Conservation (phyloP, 2,329 filamentous ascomycete genomes). For the Colletotrichum sp. region DNA sequence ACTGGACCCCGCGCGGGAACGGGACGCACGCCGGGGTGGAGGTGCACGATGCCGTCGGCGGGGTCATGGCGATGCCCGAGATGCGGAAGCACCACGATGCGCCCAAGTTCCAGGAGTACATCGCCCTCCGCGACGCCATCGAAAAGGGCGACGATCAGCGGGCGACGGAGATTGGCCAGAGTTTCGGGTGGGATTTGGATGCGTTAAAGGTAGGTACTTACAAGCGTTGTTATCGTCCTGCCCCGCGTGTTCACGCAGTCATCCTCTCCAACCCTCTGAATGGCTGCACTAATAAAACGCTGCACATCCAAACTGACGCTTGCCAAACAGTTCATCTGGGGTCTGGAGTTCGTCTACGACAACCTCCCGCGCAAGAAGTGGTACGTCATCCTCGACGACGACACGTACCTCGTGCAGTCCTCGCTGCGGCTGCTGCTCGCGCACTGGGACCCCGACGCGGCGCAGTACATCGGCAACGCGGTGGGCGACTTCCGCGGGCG, state of each 20-base stretch:
- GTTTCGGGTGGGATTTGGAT: constrained; percentile 55
- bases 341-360: constrained; percentile 57
- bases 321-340: constrained; percentile 54
- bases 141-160: constrained; percentile 39
- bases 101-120: constrained; percentile 46
- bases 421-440: constrained; percentile 53
- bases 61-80: constrained; percentile 36
- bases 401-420: constrained; percentile 58
- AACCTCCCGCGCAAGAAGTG: constrained; percentile 60
- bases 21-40: constrained; percentile 35
- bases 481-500: constrained; percentile 61
- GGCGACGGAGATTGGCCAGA: constrained; percentile 41
- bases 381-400: constrained; percentile 64
- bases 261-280: background rate
- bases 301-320: background rate
- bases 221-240: background rate
- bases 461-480: constrained; percentile 61
- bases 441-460: constrained; percentile 51
- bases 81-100: constrained; percentile 31
- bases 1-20: constrained; percentile 48
- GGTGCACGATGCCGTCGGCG: constrained; percentile 47
- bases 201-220: constrained; percentile 48
- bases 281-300: background rate
- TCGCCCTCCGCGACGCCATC: constrained; percentile 42
- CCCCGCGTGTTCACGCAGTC: background rate